Base-by-base conservation (phyloP, 768 basidiomycete species). In the Trametes gibbosa region DNA sequence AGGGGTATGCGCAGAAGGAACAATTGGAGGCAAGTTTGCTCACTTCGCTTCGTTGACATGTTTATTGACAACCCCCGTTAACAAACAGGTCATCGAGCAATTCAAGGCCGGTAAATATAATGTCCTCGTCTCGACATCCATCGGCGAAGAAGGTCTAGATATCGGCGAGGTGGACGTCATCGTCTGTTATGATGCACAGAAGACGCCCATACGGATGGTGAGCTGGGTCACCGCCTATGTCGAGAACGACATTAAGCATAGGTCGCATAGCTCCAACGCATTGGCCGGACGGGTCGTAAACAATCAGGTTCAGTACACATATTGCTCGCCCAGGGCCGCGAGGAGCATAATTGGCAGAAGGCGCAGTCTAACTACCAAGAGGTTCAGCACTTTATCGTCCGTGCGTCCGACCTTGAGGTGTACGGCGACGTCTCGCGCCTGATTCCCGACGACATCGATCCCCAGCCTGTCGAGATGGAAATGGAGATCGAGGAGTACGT, bases 131-230 rank as follows among this genome's bases (percentile, higher is more conserved):
- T 90, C 95, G 1, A 98, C 97, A 5, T 96, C 90, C 3, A 93
- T 99, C 54, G 97, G 97, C 21, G 97, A 99, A 74, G 97, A 99
- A 73, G 97, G 97, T 57, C 79, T 99, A 17, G 97, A 99, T 71
- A 99, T 99, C 55, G 97, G 97, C 32, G 95, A 97, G 70, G 88
- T 99, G 16, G 97, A 99, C 70, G 79, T 95, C 68, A 96, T 98
- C 56, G 77, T 98, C 48, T 98, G 95, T 68, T 99, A 98, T 71
- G 97, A 99, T 65, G 87, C 95, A 24, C 92, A 95, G 67, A 97
- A 96, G 76, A 92, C 92, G 0, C 90, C 95, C 1, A 95, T 98
- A 62, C 92, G 95, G 57, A 94, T 97, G 90, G 96, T 96, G 71
- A 51, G 85, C 29, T 5, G 10, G 29, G 5, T 32, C 29, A 32